A percentile compares a stretch with the other conserved stretches of the same genome.
phyloP scores from a whole-genome alignment of 1,284 basidiomycete genomes.

The Fomitopsis betulina region DNA sequence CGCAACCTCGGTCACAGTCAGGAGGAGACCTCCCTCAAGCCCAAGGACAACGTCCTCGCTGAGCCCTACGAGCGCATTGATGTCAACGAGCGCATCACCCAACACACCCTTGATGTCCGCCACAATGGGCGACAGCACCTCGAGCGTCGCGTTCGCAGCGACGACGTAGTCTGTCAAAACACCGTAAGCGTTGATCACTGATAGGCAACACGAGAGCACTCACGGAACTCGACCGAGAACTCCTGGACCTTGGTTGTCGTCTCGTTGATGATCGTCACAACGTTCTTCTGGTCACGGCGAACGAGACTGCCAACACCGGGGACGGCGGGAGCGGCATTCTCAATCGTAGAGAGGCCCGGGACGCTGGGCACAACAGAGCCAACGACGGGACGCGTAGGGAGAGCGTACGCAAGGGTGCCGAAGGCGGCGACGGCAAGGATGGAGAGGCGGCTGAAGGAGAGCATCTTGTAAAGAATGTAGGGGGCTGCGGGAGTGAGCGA shows the following conservation, averaged over 20 bases:
- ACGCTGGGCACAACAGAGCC: conserved; percentile 10
- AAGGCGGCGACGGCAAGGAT: conserved; percentile 36
- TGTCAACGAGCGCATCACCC: conserved; percentile 22
- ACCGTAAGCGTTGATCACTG: conserved; percentile 11
- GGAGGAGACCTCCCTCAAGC: conserved; percentile 22
- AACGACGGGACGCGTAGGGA: conserved; percentile 4
- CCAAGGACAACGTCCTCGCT: conserved; percentile 28
- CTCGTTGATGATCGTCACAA: conserved; percentile 22
- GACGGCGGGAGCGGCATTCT: conserved; percentile 8
- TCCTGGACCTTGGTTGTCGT: conserved; percentile 21
- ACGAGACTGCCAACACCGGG: conserved; percentile 6
- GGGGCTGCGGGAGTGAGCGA: conserved; percentile 11
- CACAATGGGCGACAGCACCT: conserved; percentile 24
- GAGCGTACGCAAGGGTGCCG: conserved; percentile 22
- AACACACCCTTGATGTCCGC: conserved; percentile 29
- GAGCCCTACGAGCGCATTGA: conserved; percentile 32
- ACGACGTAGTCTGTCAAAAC: conserved; percentile 25
- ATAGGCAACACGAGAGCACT: conserved; percentile 17
- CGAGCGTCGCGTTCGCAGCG: conserved; percentile 27
- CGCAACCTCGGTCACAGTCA: conserved; percentile 29
- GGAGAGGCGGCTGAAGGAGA: conserved; percentile 38
- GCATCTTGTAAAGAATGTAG: conserved; percentile 44
- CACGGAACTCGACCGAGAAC: conserved; percentile 27
- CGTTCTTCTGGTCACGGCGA: conserved; percentile 15
- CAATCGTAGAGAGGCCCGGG: conserved; percentile 8